A percentile compares a stretch with the other conserved stretches of the same genome.
These are phyloP conservation scores for Boletus vermiculosoides DNA, from an alignment of 768 basidiomycete species.

Conservation along the genomic window DNA sequence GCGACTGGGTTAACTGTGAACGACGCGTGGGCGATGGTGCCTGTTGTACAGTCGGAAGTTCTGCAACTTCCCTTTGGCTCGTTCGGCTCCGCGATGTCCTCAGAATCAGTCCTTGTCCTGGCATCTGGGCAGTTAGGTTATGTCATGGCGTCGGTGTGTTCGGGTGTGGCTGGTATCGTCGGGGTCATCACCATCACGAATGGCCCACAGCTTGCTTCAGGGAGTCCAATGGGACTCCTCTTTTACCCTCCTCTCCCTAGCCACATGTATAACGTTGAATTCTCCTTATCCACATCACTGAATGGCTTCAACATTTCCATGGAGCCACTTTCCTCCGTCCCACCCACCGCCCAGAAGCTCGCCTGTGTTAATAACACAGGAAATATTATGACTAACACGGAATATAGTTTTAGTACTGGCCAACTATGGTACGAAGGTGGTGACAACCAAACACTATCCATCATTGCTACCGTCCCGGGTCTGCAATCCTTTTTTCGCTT, in stretches of 20 bases:
- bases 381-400: too few species aligned
- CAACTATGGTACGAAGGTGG: neutral
- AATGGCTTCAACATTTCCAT: too few species aligned
- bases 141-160: neutral
- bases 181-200: neutral
- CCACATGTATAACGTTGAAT: too few species aligned
- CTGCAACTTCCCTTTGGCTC: neutral
- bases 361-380: neutral
- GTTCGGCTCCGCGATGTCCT: neutral
- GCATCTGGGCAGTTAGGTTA: too few species aligned
- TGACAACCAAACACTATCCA: too few species aligned
- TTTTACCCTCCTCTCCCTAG: too few species aligned
- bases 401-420: neutral
- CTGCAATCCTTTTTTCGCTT: too few species aligned
- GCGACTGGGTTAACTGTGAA: slow-evolving; percentile 3
- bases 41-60: neutral
- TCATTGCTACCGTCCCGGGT: too few species aligned
- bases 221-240: neutral
- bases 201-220: neutral
- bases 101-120: neutral
- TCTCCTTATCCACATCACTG: too few species aligned
- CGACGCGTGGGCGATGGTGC: neutral
- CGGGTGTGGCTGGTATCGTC: neutral
- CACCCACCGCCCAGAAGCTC: neutral
- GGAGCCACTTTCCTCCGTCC: too few species aligned